Base-by-base conservation (phyloP, 108 stramenopile genomes). In the Parietichytrium sp. region DNA sequence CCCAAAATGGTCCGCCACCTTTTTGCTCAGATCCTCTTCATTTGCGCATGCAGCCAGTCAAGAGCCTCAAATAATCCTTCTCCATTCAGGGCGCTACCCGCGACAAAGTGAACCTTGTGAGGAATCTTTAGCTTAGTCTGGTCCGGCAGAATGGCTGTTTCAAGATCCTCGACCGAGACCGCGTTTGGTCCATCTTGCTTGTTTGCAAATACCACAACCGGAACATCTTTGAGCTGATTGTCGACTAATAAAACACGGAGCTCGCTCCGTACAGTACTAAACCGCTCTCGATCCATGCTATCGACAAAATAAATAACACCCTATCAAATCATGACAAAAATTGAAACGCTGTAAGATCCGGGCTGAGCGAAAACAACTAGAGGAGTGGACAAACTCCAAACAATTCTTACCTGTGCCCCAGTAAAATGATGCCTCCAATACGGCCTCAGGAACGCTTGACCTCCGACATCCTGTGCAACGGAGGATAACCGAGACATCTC, bases 351-450 rank as follows among this genome's bases (percentile, higher is more conserved):
- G n/a, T n/a, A n/a, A n/a, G n/a, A n/a, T n/a, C n/a, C n/a, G n/a
- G n/a, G n/a, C n/a, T n/a, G n/a, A n/a, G n/a, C n/a, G n/a, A n/a
- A n/a, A n/a, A n/a, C n/a, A n/a, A n/a, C n/a, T n/a, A n/a, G n/a
- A n/a, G n/a, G n/a, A n/a, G n/a, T n/a, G n/a, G n/a, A n/a, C n/a
- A n/a, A n/a, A n/a, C n/a, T n/a, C n/a, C n/a, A n/a, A n/a, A n/a
- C n/a, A n/a, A n/a, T n/a, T n/a, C n/a, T n/a, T n/a, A n/a, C n/a
- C n/a, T 72, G 61, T 1, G 61, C 45, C 61, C 61, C 61, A 23
- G 61, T 72, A 2, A 45, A 72, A 42, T 72, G 61, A 25, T 72
- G 61, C 29, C 61, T 16, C 61, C 61, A 72, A 42, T 72, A 72
- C 20, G 61, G 61, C 13, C 61, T 33, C 61, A 72, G 42, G 6